Conservation (phyloP, 176 grass and related monocot species). For the Carex parvula region DNA sequence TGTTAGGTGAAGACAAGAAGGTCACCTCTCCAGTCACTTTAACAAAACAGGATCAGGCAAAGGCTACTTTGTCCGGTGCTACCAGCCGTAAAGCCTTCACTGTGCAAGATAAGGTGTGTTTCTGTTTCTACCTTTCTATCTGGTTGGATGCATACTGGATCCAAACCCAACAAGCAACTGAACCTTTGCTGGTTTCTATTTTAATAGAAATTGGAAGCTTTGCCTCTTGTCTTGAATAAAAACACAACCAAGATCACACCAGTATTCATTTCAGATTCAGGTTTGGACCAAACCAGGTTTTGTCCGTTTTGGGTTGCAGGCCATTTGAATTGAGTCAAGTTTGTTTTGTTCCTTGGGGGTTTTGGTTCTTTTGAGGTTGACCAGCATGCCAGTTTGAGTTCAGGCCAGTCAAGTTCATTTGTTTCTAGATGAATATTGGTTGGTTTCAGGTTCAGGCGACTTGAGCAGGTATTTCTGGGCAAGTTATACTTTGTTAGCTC, state of each 20-base stretch:
- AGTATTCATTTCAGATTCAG: background rate
- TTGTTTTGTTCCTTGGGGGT: background rate
- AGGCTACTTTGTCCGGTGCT: constrained; percentile 44
- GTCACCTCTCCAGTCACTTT: constrained; percentile 37
- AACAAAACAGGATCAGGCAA: constrained; percentile 34
- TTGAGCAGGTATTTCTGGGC: background rate
- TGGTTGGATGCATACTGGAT: background rate
- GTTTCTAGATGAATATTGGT: constrained; percentile 2
- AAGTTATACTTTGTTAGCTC: background rate
- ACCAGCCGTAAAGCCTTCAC: constrained; percentile 90
- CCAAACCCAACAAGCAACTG: background rate
- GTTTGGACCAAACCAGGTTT: background rate
- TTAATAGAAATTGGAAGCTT: background rate
- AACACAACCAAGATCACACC: background rate
- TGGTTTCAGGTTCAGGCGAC: background rate
- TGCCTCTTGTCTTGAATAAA: background rate
- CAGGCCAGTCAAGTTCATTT: background rate
- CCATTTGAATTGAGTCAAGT: background rate
- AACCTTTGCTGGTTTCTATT: background rate
- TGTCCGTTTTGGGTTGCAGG: background rate
- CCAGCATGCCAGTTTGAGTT: background rate
- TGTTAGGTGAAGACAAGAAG: constrained; percentile 35
- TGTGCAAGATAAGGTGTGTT: constrained; percentile 87
- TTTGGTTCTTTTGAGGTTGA: background rate
- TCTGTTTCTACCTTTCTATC: background rate